Evolutionary conservation across 306 rosid species (phyloP).

Genomic region (Benincasa hispida): DNA sequence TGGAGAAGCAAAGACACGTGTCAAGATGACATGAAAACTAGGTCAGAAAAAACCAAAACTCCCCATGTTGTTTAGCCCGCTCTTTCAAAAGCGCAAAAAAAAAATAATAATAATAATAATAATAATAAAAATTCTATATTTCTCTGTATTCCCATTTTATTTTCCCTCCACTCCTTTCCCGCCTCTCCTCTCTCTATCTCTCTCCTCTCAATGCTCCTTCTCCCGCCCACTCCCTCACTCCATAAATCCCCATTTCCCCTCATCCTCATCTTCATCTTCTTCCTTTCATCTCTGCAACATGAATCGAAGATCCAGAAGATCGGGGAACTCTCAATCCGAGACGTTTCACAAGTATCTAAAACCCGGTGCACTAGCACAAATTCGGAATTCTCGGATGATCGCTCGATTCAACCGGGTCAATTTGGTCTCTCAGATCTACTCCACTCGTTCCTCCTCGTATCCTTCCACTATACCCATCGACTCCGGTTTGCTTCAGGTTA

Average conservation of each 20-base stretch:
- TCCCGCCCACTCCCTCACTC: slow-evolving; percentile 25
- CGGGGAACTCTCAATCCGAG: slow-evolving; percentile 16
- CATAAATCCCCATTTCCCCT: background rate
- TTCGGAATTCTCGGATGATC: slow-evolving; percentile 72
- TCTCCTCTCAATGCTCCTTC: background rate
- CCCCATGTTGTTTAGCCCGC: background rate
- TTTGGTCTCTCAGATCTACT: slow-evolving; percentile 26
- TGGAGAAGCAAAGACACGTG: background rate
- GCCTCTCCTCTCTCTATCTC: slow-evolving; percentile 13
- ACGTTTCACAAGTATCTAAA: slow-evolving; percentile 63
- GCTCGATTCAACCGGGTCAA: slow-evolving; percentile 42
- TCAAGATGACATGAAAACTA: background rate
- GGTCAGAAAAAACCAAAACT: background rate
- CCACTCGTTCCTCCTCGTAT: background rate
- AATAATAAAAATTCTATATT: too few species aligned
- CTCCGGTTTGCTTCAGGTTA: slow-evolving; percentile 10
- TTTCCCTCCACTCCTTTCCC: slow-evolving; percentile 26
- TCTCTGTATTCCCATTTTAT: background rate
- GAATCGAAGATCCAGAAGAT: slow-evolving; percentile 37
- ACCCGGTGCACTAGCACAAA: slow-evolving; percentile 78
- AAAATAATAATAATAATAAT: too few species aligned
- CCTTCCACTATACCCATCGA: slow-evolving; percentile 13
- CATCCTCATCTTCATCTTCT: slow-evolving; percentile 25
- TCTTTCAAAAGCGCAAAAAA: background rate
- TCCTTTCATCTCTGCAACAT: slow-evolving; percentile 24